Conservation (phyloP, 371 early-diverging fungal species). For the Rhizopus microsporus region DNA sequence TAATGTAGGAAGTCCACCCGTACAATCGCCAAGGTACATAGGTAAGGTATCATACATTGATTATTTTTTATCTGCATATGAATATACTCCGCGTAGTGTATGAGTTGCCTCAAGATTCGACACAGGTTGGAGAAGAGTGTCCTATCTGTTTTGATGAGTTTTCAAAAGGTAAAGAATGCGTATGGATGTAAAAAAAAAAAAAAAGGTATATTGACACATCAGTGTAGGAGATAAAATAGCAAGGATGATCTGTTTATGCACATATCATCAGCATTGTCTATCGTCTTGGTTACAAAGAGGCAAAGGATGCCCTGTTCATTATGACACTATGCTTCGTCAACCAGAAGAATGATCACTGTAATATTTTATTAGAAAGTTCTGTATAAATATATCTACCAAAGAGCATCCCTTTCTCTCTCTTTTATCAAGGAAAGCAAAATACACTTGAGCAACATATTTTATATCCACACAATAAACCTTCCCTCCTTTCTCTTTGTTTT, state of each 20-base stretch:
- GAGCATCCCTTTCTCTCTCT: no score
- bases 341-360: no score
- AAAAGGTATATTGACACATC: not conserved
- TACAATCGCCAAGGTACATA: constrained; percentile 65
- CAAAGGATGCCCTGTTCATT: constrained; percentile 39
- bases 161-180: constrained; percentile 49
- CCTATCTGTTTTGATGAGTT: constrained; percentile 90
- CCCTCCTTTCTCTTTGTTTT: no score
- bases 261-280: constrained; percentile 36
- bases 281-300: constrained; percentile 34
- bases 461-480: no score
- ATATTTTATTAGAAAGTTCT: no score
- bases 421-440: no score
- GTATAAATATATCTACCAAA: no score
- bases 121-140: constrained; percentile 74
- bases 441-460: no score
- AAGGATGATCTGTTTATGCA: constrained; percentile 67
- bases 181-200: not conserved
- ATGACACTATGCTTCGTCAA: constrained; percentile 53
- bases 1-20: constrained; percentile 37
- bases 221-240: constrained; percentile 65
- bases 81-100: constrained; percentile 35
- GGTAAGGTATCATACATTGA: constrained; percentile 44
- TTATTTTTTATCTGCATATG: not conserved
- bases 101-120: constrained; percentile 60